phyloP scores from a whole-genome alignment of 176 grass and related monocot species.

The Oryza nivara region DNA sequence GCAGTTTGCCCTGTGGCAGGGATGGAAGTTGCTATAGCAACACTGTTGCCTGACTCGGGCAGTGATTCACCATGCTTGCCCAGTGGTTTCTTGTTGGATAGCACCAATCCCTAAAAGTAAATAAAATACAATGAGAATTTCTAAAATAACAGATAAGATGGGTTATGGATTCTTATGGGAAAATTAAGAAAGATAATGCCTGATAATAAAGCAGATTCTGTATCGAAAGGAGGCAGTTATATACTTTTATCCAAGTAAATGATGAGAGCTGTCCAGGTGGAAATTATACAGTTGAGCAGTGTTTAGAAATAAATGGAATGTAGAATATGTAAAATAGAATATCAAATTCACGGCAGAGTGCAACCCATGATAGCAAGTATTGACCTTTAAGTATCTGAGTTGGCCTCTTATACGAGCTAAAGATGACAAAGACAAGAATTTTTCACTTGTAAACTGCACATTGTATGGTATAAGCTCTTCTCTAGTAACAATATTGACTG shows the following conservation, averaged over 20 bases:
- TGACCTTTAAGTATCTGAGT: slow-evolving; percentile 83
- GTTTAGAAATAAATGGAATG: slow-evolving; percentile 12
- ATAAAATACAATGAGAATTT: slow-evolving; percentile 44
- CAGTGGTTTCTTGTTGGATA: slow-evolving; percentile 50
- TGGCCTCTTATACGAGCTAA: slow-evolving; percentile 88
- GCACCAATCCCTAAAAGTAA: slow-evolving; percentile 63
- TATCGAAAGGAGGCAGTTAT: not conserved
- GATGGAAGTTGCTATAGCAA: slow-evolving; percentile 44
- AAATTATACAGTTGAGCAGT: slow-evolving; percentile 17
- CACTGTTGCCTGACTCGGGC: slow-evolving; percentile 41
- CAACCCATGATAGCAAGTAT: not conserved
- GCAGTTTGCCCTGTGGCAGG: slow-evolving; percentile 39
- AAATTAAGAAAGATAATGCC: slow-evolving; percentile 7
- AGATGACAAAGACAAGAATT: slow-evolving; percentile 69
- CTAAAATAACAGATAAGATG: slow-evolving; percentile 13
- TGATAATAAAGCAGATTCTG: not conserved
- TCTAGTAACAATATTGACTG: slow-evolving; percentile 73
- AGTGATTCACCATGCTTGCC: slow-evolving; percentile 36
- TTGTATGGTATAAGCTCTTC: slow-evolving; percentile 78
- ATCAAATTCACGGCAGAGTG: slow-evolving; percentile 6
- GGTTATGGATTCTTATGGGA: not conserved
- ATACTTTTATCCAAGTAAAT: slow-evolving; percentile 33
- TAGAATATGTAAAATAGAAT: slow-evolving; percentile 24
- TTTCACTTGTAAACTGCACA: slow-evolving; percentile 86
- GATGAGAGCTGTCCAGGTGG: slow-evolving; percentile 10